Conservation (phyloP, 805 yeast species). For the Maudiozyma turicensis region DNA sequence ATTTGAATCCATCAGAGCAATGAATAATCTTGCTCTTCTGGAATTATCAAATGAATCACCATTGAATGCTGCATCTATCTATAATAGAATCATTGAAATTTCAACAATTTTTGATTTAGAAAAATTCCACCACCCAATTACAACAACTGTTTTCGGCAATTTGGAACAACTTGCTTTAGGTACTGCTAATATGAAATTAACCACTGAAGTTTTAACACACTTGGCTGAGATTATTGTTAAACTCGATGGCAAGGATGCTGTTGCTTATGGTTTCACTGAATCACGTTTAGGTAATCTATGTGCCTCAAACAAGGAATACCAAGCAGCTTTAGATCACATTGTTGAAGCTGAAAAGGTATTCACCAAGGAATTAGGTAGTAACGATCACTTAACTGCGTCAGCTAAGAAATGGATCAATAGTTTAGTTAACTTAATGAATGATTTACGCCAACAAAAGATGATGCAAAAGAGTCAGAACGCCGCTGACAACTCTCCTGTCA, state of each 20-base stretch:
- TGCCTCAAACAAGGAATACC: conserved; percentile 41
- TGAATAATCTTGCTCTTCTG: conserved; percentile 63
- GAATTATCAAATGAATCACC: conserved; percentile 55
- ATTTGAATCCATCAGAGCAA: conserved; percentile 59
- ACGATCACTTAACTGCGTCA: conserved; percentile 58
- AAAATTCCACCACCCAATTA: conserved; percentile 61
- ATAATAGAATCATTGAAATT: conserved; percentile 47
- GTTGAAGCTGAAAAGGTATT: conserved; percentile 49
- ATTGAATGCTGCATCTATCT: conserved; percentile 51
- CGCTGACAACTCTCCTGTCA: conserved; percentile 11
- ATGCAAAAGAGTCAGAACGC: conserved; percentile 23
- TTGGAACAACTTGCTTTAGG: conserved; percentile 48
- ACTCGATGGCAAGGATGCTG: conserved; percentile 49
- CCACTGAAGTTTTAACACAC: conserved; percentile 43
- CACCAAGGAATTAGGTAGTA: conserved; percentile 51
- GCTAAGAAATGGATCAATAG: conserved; percentile 54
- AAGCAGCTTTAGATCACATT: conserved; percentile 48
- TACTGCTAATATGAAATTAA: conserved; percentile 45
- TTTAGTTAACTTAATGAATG: conserved; percentile 34
- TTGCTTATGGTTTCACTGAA: conserved; percentile 53
- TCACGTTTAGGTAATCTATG: conserved; percentile 62
- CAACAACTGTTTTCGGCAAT: conserved; percentile 42
- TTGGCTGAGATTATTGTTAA: conserved; percentile 43
- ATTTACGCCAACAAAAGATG: conserved; percentile 21
- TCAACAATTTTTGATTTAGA: conserved; percentile 33